phyloP scores from a whole-genome alignment of 2,329 filamentous ascomycete genomes.

The Xylariales sp. region DNA sequence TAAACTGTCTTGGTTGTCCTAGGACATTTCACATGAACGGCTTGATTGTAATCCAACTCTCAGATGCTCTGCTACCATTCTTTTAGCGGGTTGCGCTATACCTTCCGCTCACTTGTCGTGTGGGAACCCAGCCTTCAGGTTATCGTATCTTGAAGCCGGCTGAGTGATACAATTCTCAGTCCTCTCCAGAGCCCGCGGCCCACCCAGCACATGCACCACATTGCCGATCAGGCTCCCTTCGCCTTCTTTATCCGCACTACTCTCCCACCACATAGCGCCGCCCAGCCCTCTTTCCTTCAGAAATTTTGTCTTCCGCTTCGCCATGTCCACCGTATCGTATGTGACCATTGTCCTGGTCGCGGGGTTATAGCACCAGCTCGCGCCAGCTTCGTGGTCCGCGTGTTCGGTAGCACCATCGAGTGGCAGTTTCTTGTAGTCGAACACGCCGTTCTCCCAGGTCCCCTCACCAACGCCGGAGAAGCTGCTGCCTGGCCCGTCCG shows the following conservation, averaged over 20 bases:
- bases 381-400: slow-evolving; percentile 59
- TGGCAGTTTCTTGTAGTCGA: slow-evolving; percentile 85
- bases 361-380: slow-evolving; percentile 73
- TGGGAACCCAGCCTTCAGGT: slow-evolving; percentile 55
- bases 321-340: slow-evolving; percentile 71
- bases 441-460: slow-evolving; percentile 78
- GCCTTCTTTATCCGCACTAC: slow-evolving; percentile 67
- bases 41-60: too few species aligned
- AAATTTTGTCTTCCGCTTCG: slow-evolving; percentile 65
- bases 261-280: slow-evolving; percentile 98
- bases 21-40: too few species aligned
- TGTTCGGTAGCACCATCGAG: slow-evolving; percentile 59
- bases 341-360: slow-evolving; percentile 63
- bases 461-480: slow-evolving; percentile 73
- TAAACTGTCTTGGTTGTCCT: too few species aligned
- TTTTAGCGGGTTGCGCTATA: too few species aligned
- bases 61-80: too few species aligned
- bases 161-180: slow-evolving; percentile 57
- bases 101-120: slow-evolving; percentile 32
- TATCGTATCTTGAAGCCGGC: slow-evolving; percentile 66
- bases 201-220: slow-evolving; percentile 57
- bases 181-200: slow-evolving; percentile 42
- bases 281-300: slow-evolving; percentile 65
- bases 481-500: slow-evolving; percentile 64
- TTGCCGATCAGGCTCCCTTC: slow-evolving; percentile 63